Evolutionary conservation across 495 filamentous ascomycete genomes (phyloP), one percentile per base, ranked within the genome.

Genomic region (Penicillium verhagenii): DNA sequence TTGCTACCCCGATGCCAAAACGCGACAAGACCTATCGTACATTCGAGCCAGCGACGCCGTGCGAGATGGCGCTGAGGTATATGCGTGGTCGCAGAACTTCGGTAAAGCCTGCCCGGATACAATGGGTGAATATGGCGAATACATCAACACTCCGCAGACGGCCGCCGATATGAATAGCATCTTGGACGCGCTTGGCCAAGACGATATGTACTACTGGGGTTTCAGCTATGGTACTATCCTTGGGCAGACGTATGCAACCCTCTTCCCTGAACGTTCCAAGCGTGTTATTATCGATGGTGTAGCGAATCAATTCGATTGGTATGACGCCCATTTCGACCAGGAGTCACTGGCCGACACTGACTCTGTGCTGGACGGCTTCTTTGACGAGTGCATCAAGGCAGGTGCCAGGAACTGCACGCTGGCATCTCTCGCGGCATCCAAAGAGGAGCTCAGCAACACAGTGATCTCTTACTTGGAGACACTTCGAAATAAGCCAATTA

Each of bases 91-190:
- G 2, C 47, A 62, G 23, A 72, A 71, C 50, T 69, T 64, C 28
- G 73, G 58, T 1, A 66, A 61, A 14, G 68, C 74, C 1, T 78
- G 75, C 42, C 49, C 49, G 11, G 73, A 79, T 2, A 74, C 63
- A 14, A 72, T 73, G 72, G 74, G 72, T 10, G 72, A 70, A 40
- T 50, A 73, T 50, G 69, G 57, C 4, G 21, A 11, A 25, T 75
- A 77, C 47, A 51, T 77, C 47, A 78, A 79, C 56, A 78, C 76
- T 1, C 75, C 76, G 2, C 75, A 77, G 62, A 74, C 71, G 4
- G 76, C 75, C 6, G 75, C 76, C 16, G 76, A 79, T 53, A 79
- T 79, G 73, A 78, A 77, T 53, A 67, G 59, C 25, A 78, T 79
- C 45, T 50, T 79, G 8, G 73, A 77, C 50, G 72, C 72, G 1